Conservation (phyloP, 768 basidiomycete species). For the Phylloporus arenicola region DNA sequence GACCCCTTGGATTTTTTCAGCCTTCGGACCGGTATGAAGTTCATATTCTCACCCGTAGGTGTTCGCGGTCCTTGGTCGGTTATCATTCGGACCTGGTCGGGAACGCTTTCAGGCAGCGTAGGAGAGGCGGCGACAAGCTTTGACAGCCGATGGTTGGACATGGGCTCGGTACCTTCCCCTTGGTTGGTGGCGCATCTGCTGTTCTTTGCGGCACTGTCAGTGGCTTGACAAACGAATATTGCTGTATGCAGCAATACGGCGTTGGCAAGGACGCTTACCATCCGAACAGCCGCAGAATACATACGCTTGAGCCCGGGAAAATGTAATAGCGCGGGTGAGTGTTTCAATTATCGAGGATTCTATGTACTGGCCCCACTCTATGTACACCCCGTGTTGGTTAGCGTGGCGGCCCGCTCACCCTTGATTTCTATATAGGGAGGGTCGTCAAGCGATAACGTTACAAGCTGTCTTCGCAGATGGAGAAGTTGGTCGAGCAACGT, state of each 20-base stretch:
- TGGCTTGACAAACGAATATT: slow-evolving; percentile 6
- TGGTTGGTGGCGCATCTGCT: slow-evolving; percentile 5
- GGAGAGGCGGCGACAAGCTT: slow-evolving; percentile 3
- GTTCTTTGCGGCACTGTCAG: slow-evolving; percentile 8
- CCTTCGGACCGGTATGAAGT: neutral
- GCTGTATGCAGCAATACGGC: slow-evolving; percentile 4
- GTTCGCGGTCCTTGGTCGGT: neutral
- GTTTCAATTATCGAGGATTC: slow-evolving; percentile 8
- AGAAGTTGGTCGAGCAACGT: slow-evolving; percentile 21
- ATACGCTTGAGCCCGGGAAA: slow-evolving; percentile 1
- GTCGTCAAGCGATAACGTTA: slow-evolving; percentile 20
- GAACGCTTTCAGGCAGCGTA: neutral
- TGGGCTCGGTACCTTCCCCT: slow-evolving; percentile 5
- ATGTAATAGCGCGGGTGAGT: neutral
- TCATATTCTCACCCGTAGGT: slow-evolving; percentile 10
- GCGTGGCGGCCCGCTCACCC: slow-evolving; percentile 1
- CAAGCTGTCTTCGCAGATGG: slow-evolving; percentile 16
- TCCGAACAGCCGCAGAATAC: slow-evolving; percentile 7
- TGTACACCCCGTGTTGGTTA: neutral
- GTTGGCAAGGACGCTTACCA: neutral
- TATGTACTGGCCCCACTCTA: neutral
- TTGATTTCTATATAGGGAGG: slow-evolving; percentile 9
- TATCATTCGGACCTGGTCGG: slow-evolving; percentile 5
- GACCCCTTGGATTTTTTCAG: slow-evolving; percentile 3
- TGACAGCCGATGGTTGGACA: slow-evolving; percentile 8